Evolutionary conservation across 2,329 filamentous ascomycete species (phyloP), one percentile per base, ranked within the genome.

Genomic region (Beauveria pseudobassiana): DNA sequence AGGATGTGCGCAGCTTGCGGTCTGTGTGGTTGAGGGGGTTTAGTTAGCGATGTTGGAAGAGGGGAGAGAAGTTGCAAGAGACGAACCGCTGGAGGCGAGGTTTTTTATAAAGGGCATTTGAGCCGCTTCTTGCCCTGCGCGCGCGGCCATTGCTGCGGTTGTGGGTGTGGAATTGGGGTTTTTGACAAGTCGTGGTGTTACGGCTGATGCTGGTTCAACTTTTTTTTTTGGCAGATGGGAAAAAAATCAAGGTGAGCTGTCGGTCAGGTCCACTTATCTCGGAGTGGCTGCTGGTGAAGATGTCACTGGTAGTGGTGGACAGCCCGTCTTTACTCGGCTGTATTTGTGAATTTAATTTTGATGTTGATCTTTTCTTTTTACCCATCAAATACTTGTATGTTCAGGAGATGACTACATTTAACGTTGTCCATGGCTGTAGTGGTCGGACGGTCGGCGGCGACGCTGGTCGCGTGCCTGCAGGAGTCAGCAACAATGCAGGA

Each of bases 21-120:
- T 96, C 91, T 96, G 69, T 20, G 60, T 38, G 51, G 34, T 50
- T 28, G n/a, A n/a, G 53, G 22, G 26, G n/a, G 10, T 16, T 10
- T 12, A 7, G 28, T 38, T 38, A 16, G n/a, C 54, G 54, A 24
- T 58, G 20, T 10, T 38, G 8, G 18, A 4, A 16, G 52, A 10
- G 50, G 22, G 16, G n/a, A 42, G n/a, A 24, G 63, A 38, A 16
- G 14, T 6, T 2, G 12, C 34, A 38, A 38, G 53, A 62, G n/a
- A 77, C 82, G 65, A 72, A 93, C 91, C 90, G 76, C 89, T 95
- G 42, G 91, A 93, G 61, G 90, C 90, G 65, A 96, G 85, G 72
- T 93, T 87, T 74, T 87, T 89, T 65, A 96, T 87, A 67, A 96
- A 96, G 6, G 90, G 89, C 80, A 84, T 83, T 64, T 77, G 78